Evolutionary conservation across 1,284 basidiomycete species (phyloP).

Genomic region (Ustilago hordei): DNA sequence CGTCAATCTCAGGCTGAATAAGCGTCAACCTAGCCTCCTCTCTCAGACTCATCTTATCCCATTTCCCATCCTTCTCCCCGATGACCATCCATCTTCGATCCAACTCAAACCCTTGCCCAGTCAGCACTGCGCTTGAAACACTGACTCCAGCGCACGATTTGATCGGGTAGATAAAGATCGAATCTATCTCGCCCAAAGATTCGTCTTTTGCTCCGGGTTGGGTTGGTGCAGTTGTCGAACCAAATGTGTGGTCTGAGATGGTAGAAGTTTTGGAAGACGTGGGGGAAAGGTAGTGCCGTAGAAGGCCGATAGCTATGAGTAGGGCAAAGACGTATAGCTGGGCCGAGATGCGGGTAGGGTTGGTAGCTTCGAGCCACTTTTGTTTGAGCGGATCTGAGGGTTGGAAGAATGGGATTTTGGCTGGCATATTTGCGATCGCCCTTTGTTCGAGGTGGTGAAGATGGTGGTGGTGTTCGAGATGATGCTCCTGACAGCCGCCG

Average conservation of each 20-base stretch:
- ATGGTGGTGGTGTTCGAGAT: not conserved
- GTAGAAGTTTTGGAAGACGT: not conserved
- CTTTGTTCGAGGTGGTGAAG: not conserved
- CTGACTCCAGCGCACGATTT: constrained; percentile 53
- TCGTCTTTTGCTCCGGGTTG: constrained; percentile 46
- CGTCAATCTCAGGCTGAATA: constrained; percentile 42
- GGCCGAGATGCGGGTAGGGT: constrained; percentile 22
- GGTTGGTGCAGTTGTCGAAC: not conserved
- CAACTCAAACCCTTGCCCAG: constrained; percentile 51
- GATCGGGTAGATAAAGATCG: constrained; percentile 58
- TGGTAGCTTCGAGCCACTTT: constrained; percentile 25
- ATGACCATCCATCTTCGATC: constrained; percentile 61
- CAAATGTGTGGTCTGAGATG: constrained; percentile 4
- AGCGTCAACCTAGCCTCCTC: constrained; percentile 54
- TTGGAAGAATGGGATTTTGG: constrained; percentile 40
- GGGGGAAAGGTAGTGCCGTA: constrained; percentile 27
- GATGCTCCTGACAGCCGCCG: not conserved
- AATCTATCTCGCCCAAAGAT: constrained; percentile 43
- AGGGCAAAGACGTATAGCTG: constrained; percentile 46
- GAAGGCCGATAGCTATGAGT: constrained; percentile 29
- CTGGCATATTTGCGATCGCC: constrained; percentile 25
- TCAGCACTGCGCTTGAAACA: constrained; percentile 21
- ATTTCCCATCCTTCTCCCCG: constrained; percentile 9
- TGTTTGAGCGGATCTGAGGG: constrained; percentile 39
- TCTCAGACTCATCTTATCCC: constrained; percentile 37